phyloP scores from a whole-genome alignment of 2,329 filamentous ascomycete species.

The Claviceps sp. region DNA sequence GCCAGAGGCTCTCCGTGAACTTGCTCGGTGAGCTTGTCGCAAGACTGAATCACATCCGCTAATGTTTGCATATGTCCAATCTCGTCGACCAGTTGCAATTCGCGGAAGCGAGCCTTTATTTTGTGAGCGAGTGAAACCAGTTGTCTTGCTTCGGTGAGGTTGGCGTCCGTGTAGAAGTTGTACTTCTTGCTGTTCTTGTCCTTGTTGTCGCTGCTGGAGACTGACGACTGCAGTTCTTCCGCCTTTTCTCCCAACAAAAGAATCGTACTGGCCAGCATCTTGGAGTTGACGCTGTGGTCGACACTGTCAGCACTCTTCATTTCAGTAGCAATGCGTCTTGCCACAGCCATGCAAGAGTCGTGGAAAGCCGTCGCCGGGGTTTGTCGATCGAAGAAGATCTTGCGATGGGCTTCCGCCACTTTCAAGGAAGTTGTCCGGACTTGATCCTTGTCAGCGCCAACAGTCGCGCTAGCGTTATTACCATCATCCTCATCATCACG shows the following conservation, averaged over 20 bases:
- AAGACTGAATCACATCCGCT: constrained; percentile 62
- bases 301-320: constrained; percentile 15
- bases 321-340: constrained; percentile 22
- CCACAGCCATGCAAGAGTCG: constrained; percentile 29
- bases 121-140: constrained; percentile 56
- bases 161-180: constrained; percentile 82
- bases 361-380: constrained; percentile 29
- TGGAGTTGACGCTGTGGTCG: constrained; percentile 29
- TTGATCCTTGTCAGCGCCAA: constrained; percentile 19
- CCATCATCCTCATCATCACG: constrained; percentile 21
- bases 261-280: constrained; percentile 52
- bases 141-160: constrained; percentile 61
- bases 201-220: constrained; percentile 13
- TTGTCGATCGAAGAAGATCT: constrained; percentile 33
- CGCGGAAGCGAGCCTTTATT: constrained; percentile 57
- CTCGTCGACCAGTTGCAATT: constrained; percentile 53
- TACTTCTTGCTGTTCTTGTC: constrained; percentile 29
- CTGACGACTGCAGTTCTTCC: constrained; percentile 24
- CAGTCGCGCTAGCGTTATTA: constrained; percentile 16
- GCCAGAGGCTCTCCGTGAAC: constrained; percentile 72
- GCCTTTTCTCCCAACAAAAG: constrained; percentile 51
- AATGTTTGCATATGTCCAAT: constrained; percentile 63
- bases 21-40: constrained; percentile 62
- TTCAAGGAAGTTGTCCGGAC: constrained; percentile 45
- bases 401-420: constrained; percentile 46